Percentiles rank a stretch among this genome's conserved stretches.
Conservation (phyloP, 805 yeast genomes). For the Cyberlindnera samutprakarnensis region DNA sequence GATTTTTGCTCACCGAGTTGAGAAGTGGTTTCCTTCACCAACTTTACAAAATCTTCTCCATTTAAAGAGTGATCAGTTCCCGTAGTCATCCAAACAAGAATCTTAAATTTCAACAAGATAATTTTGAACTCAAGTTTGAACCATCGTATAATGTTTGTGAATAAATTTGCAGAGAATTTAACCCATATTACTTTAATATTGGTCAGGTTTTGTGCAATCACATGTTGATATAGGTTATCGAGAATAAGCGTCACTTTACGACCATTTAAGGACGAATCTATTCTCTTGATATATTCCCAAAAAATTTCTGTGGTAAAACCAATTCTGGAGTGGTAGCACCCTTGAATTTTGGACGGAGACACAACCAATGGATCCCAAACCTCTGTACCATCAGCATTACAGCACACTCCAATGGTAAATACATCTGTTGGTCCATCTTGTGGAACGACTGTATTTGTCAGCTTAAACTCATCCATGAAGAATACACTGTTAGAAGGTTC, state of each 20-base stretch:
- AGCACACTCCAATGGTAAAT: constrained; percentile 14
- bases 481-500: constrained; percentile 23
- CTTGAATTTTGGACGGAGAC: constrained; percentile 4
- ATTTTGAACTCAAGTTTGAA: constrained; percentile 10
- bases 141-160: constrained; percentile 5
- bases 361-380: constrained; percentile 13
- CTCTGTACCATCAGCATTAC: constrained; percentile 16
- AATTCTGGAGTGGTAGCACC: constrained; percentile 12
- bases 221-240: constrained; percentile 29
- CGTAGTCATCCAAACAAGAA: constrained; percentile 6
- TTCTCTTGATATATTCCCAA: constrained; percentile 10
- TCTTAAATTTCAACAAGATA: constrained; percentile 4
- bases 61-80: constrained; percentile 1
- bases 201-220: constrained; percentile 25
- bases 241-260: constrained; percentile 23
- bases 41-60: constrained; percentile 1
- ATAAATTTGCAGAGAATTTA: constrained; percentile 4
- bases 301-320: constrained; percentile 19
- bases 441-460: constrained; percentile 17
- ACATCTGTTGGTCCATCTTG: constrained; percentile 6
- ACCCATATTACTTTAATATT: constrained; percentile 26
- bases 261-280: constrained; percentile 11
- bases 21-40: constrained; percentile 3
- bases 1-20: constrained; percentile 2
- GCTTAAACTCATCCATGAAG: constrained; percentile 30